Base-by-base conservation (phyloP, 495 filamentous ascomycete genomes). In the Aspergillus egyptiacus region DNA sequence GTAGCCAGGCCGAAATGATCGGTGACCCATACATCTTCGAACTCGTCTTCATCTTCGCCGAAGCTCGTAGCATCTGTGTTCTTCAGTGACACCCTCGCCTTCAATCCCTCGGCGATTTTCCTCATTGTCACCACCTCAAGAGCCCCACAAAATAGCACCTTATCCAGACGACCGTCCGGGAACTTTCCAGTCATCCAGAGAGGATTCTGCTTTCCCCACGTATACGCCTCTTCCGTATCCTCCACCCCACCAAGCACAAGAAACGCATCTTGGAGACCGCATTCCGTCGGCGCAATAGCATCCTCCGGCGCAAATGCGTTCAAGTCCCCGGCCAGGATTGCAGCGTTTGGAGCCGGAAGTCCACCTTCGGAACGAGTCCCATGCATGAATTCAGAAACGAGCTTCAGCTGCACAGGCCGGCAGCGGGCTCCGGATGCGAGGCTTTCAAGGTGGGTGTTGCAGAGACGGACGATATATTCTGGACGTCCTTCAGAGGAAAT, bases 271-370 rank as follows among this genome's bases (percentile, higher is more conserved):
- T 60, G 58, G 1, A 81, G 65, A 1, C 56, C 61, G 52, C 78
- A 72, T 6, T 71, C 68, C 7, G 34, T 31, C 36, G 71, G 73
- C 10, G 78, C 58, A 6, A 65, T 66, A 31, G 54, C 50, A 57
- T 81, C 78, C 64, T 69, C 78, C 10, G 62, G 60, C 53, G 80
- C 62, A 38, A 80, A 77, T 11, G 79, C 77, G 37, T 82, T 81
- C 23, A 79, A 62, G 54, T 81, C 77, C 1, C 78, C 79, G 0
- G 68, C 51, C 51, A 69, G 19, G 51, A 76, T 34, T 2, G 65
- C 69, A 2, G 47, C 53, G 19, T 45, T 34, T 1, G 46, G 53
- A 13, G 22, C 23, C 2, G 46, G 53, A 4, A 50, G 31, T 3
- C 14, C 9, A 18, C 1, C 3, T 8, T 25, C 5, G 19, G 6